Evolutionary conservation across 768 basidiomycete genomes (phyloP).

Genomic region (Rossbeevera mucosa): DNA sequence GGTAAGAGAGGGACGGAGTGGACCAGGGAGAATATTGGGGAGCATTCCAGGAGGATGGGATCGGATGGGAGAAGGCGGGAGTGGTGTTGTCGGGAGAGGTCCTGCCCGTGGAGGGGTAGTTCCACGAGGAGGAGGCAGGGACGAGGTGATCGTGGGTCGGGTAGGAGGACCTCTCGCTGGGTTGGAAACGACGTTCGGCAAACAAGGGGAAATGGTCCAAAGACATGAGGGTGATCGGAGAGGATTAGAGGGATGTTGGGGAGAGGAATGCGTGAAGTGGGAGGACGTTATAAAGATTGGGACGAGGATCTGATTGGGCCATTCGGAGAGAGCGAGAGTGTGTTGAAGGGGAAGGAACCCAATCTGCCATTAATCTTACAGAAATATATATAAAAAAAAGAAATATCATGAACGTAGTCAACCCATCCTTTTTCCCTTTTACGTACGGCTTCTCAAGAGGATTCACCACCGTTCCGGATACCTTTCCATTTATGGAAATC

Average conservation of each 20-base stretch:
- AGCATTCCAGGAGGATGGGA: constrained; percentile 20
- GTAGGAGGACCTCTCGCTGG: constrained; percentile 22
- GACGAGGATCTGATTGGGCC: constrained; percentile 23
- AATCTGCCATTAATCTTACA: constrained; percentile 14
- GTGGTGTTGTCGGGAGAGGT: constrained; percentile 18
- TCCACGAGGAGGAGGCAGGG: constrained; percentile 22
- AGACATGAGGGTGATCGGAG: constrained; percentile 23
- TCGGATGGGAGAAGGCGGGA: constrained; percentile 11
- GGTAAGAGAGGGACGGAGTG: constrained; percentile 14
- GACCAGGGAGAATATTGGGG: constrained; percentile 15
- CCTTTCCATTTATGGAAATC: constrained; percentile 5
- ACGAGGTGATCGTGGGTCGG: constrained; percentile 22
- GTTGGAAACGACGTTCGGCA: constrained; percentile 30
- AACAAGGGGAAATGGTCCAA: constrained; percentile 33
- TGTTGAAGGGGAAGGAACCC: constrained; percentile 8
- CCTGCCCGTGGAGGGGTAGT: constrained; percentile 22
- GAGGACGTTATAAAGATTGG: constrained; percentile 26
- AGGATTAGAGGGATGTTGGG: neutral
- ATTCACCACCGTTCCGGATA: constrained; percentile 10
- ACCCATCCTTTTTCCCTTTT: constrained; percentile 15
- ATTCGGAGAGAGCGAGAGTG: constrained; percentile 8
- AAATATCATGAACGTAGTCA: neutral
- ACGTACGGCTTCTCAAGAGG: constrained; percentile 15
- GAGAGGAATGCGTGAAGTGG: constrained; percentile 3
- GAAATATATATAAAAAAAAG: neutral